Conservation (phyloP, 129 eudicot genomes). For the Flaveria ramosissima region DNA sequence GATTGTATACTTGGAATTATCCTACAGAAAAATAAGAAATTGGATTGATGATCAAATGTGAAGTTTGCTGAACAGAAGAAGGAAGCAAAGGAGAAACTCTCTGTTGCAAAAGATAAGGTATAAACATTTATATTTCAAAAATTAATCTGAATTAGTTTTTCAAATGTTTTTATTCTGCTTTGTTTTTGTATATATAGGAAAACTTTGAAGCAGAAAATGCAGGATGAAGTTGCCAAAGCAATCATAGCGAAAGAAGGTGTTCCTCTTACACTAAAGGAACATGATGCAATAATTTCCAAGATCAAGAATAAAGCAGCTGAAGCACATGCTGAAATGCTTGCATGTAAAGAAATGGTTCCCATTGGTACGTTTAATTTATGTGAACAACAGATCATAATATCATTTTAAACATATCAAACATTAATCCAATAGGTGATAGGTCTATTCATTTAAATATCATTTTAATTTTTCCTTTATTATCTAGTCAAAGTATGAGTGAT, state of each 20-base stretch:
- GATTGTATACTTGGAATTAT: neutral
- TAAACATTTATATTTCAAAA: conserved; percentile 9
- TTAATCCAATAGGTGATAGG: neutral
- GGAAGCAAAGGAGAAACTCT: conserved; percentile 54
- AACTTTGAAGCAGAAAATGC: conserved; percentile 55
- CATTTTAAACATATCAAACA: neutral
- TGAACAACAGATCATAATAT: neutral
- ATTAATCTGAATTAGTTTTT: neutral
- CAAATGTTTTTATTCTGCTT: neutral
- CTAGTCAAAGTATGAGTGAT: neutral
- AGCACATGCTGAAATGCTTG: conserved; percentile 72
- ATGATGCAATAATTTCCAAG: conserved; percentile 56
- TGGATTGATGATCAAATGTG: conserved; percentile 64
- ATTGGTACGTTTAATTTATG: conserved; percentile 41
- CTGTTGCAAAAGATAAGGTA: conserved; percentile 67
- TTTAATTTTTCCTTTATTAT: neutral
- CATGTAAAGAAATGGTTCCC: conserved; percentile 40
- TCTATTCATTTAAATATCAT: neutral
- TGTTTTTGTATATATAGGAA: conserved; percentile 50
- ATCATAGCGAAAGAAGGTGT: conserved; percentile 55
- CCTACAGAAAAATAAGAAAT: conserved; percentile 59
- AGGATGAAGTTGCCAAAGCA: conserved; percentile 63
- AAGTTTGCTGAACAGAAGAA: conserved; percentile 52
- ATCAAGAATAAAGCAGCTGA: conserved; percentile 50
- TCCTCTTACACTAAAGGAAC: conserved; percentile 59